These are phyloP conservation scores for Acmispon strigosus DNA, from an alignment of 306 rosid species.

Conservation along the genomic window DNA sequence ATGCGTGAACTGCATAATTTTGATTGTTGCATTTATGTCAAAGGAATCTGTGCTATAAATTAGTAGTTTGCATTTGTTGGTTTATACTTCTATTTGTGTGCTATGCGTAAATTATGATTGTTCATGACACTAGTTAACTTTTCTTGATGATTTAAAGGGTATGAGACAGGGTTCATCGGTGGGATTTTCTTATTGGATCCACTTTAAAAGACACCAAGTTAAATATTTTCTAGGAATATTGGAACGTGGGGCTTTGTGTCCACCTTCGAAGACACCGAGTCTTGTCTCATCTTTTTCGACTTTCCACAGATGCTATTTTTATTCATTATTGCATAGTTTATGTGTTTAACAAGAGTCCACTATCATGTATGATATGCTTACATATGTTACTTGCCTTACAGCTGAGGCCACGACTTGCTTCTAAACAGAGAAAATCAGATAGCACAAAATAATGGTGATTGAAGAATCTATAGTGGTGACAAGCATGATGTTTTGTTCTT, in stretches of 20 bases:
- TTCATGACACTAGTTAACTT: too few species aligned
- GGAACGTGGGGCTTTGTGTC: background rate
- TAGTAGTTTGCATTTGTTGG: background rate
- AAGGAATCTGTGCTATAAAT: background rate
- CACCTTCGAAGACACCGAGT: background rate
- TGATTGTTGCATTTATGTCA: background rate
- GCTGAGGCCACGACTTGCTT: conserved; percentile 60
- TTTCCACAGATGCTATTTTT: background rate
- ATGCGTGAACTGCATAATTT: conserved; percentile 12
- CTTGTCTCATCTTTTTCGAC: background rate
- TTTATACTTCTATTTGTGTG: background rate
- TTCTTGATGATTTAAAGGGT: too few species aligned
- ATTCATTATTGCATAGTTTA: background rate
- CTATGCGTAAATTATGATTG: background rate
- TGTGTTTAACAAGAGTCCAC: background rate
- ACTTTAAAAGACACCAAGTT: background rate
- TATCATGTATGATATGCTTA: background rate
- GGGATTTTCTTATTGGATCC: background rate
- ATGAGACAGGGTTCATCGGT: too few species aligned
- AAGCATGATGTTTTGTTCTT: conserved; percentile 12
- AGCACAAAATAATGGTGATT: conserved; percentile 19
- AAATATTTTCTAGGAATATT: background rate
- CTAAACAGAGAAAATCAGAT: conserved; percentile 38
- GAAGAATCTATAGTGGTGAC: conserved; percentile 27
- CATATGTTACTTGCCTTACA: conserved; percentile 21